phyloP scores from a whole-genome alignment of 2,329 filamentous ascomycete species.

The Cladorrhinum sp. region DNA sequence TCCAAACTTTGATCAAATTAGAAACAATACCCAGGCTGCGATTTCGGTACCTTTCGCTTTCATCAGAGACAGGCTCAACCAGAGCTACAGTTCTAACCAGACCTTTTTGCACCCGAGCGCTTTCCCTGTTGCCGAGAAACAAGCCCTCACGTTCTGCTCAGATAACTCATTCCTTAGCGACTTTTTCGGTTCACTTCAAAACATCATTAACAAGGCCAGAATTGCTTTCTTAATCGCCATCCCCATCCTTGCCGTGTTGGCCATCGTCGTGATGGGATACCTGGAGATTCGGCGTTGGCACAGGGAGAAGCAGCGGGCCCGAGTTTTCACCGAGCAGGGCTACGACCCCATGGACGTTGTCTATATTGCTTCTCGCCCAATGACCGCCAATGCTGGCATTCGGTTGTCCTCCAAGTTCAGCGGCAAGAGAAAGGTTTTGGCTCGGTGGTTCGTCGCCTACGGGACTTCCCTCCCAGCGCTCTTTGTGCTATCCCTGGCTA shows the following conservation, averaged over 20 bases:
- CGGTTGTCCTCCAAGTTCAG: conserved; percentile 64
- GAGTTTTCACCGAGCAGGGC: conserved; percentile 61
- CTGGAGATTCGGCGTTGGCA: conserved; percentile 76
- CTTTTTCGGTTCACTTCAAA: conserved; percentile 74
- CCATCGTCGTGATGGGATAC: conserved; percentile 75
- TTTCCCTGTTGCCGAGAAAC: conserved; percentile 81
- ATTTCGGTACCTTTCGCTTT: conserved; percentile 78
- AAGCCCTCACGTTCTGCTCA: conserved; percentile 82
- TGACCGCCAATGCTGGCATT: conserved; percentile 70
- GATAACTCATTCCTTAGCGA: conserved; percentile 75
- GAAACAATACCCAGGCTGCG: conserved; percentile 73
- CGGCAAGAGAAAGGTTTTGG: conserved; percentile 64
- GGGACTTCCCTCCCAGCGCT: conserved; percentile 79
- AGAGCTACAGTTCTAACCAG: conserved; percentile 63
- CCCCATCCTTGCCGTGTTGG: conserved; percentile 65
- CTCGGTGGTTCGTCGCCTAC: conserved; percentile 82
- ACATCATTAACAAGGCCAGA: conserved; percentile 64
- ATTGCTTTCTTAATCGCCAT: conserved; percentile 76
- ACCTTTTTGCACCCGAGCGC: conserved; percentile 66
- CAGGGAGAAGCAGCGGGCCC: conserved; percentile 65
- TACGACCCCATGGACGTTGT: conserved; percentile 84
- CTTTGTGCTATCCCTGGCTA: conserved; percentile 78
- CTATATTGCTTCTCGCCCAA: conserved; percentile 80
- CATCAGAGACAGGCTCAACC: conserved; percentile 69
- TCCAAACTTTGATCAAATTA: conserved; percentile 77